Evolutionary conservation across 371 early-diverging fungal species (phyloP).

Genomic region (Rhizopus sp.): DNA sequence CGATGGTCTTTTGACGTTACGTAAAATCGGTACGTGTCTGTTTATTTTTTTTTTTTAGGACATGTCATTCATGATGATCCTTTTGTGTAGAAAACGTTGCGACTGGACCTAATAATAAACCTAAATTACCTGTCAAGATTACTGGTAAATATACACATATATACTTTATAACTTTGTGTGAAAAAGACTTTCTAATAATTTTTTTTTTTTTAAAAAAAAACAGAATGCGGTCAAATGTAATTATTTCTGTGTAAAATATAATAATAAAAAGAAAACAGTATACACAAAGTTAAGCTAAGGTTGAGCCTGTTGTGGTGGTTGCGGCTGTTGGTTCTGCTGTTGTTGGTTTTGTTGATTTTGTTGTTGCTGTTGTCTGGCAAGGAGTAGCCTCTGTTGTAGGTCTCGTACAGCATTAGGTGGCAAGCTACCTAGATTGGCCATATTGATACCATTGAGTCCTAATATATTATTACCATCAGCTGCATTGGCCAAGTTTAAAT

Average conservation of each 20-base stretch:
- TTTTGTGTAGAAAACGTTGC: slow-evolving; percentile 74
- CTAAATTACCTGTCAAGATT: slow-evolving; percentile 87
- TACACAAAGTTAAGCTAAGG: background rate
- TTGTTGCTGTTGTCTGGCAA: slow-evolving; percentile 43
- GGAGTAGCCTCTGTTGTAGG: slow-evolving; percentile 32
- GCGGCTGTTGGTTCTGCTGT: slow-evolving; percentile 42
- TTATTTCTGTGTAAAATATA: background rate
- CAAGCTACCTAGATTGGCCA: slow-evolving; percentile 28
- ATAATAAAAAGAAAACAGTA: slow-evolving; percentile 5
- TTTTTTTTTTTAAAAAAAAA: background rate
- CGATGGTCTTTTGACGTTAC: slow-evolving; percentile 85
- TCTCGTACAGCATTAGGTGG: slow-evolving; percentile 38
- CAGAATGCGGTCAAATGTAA: slow-evolving; percentile 35
- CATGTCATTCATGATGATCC: background rate
- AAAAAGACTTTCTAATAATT: background rate
- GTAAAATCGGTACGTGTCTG: slow-evolving; percentile 70
- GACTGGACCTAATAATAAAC: slow-evolving; percentile 87
- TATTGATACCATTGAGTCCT: slow-evolving; percentile 27
- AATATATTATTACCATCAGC: slow-evolving; percentile 23
- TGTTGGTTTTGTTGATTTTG: slow-evolving; percentile 45
- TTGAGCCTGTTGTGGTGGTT: slow-evolving; percentile 19
- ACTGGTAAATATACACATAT: slow-evolving; percentile 62
- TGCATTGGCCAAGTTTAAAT: slow-evolving; percentile 36
- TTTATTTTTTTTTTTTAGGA: background rate
- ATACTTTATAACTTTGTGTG: background rate